A percentile compares a stretch with the other conserved stretches of the same genome.
Evolutionary conservation across 768 basidiomycete species (phyloP).

Genomic region (Artomyces pyxidatus): DNA sequence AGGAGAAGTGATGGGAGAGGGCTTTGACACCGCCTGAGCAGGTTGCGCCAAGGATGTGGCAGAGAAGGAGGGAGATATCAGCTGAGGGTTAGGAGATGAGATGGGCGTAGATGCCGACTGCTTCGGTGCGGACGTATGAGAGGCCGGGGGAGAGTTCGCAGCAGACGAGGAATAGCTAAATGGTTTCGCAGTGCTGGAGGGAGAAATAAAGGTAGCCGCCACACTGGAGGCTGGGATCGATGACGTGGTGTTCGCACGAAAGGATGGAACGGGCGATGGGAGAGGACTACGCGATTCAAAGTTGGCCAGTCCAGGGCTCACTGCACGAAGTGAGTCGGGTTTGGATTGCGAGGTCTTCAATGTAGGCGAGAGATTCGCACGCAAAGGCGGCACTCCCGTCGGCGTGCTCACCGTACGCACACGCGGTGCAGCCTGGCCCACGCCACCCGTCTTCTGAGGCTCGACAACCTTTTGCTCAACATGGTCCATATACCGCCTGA

Average conservation of each 20-base stretch:
- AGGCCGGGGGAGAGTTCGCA: background rate
- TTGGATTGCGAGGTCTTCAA: background rate
- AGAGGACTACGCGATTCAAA: too few species aligned
- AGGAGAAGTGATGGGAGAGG: conserved; percentile 34
- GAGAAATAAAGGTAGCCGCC: too few species aligned
- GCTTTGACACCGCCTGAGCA: conserved; percentile 26
- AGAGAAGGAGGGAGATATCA: background rate
- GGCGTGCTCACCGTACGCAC: conserved; percentile 20
- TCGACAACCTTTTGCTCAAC: conserved; percentile 6
- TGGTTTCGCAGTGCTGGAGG: background rate
- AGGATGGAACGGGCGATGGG: too few species aligned
- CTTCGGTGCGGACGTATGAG: background rate
- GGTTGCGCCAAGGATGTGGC: conserved; percentile 13
- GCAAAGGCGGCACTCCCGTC: conserved; percentile 1
- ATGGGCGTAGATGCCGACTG: too few species aligned
- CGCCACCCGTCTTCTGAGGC: background rate
- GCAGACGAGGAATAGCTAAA: background rate
- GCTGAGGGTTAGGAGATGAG: background rate
- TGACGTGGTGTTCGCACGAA: too few species aligned
- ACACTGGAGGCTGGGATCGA: too few species aligned
- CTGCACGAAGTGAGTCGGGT: too few species aligned
- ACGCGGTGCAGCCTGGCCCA: background rate
- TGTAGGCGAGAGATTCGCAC: background rate
- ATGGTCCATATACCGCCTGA: conserved; percentile 13
- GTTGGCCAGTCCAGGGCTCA: too few species aligned